Evolutionary conservation across 345 rosid genomes (phyloP).

Genomic region (Stellera chamaejasme): DNA sequence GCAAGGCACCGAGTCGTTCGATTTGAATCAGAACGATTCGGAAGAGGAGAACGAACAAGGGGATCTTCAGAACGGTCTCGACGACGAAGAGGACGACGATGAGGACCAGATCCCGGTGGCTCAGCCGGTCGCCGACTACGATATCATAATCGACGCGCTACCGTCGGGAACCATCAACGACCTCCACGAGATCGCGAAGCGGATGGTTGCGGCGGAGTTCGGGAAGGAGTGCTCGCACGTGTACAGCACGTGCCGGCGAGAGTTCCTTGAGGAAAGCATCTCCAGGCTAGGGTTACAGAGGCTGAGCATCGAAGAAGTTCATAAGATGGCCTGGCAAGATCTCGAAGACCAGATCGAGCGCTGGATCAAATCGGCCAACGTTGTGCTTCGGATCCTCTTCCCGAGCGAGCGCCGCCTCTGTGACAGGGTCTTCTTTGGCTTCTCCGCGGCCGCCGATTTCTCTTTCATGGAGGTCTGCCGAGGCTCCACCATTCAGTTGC

Average conservation of each 20-base stretch:
- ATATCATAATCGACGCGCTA: slow-evolving; percentile 75
- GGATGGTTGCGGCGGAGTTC: slow-evolving; percentile 77
- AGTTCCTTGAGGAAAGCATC: slow-evolving; percentile 76
- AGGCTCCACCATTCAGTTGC: slow-evolving; percentile 60
- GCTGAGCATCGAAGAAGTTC: slow-evolving; percentile 79
- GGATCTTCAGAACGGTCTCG: slow-evolving; percentile 19
- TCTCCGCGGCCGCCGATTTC: slow-evolving; percentile 56
- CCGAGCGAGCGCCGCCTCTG: slow-evolving; percentile 95
- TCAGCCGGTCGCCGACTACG: slow-evolving; percentile 64
- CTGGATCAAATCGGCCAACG: slow-evolving; percentile 79
- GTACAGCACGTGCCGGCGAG: slow-evolving; percentile 68
- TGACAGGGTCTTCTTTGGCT: slow-evolving; percentile 71
- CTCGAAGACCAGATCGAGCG: slow-evolving; percentile 80
- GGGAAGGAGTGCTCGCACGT: slow-evolving; percentile 71
- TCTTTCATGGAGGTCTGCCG: slow-evolving; percentile 96
- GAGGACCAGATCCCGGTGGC: slow-evolving; percentile 66
- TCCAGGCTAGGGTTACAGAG: slow-evolving; percentile 63
- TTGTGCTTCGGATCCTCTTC: slow-evolving; percentile 65
- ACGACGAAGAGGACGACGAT: slow-evolving; percentile 24
- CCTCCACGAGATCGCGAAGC: slow-evolving; percentile 78
- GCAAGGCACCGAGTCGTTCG: slow-evolving; percentile 59
- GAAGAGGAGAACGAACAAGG: slow-evolving; percentile 28
- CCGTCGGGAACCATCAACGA: slow-evolving; percentile 75
- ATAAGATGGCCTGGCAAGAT: slow-evolving; percentile 66
- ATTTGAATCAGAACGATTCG: slow-evolving; percentile 27